These are phyloP conservation scores for Colletotrichum karsti DNA, from an alignment of 2,329 filamentous ascomycete species.

Conservation along the genomic window DNA sequence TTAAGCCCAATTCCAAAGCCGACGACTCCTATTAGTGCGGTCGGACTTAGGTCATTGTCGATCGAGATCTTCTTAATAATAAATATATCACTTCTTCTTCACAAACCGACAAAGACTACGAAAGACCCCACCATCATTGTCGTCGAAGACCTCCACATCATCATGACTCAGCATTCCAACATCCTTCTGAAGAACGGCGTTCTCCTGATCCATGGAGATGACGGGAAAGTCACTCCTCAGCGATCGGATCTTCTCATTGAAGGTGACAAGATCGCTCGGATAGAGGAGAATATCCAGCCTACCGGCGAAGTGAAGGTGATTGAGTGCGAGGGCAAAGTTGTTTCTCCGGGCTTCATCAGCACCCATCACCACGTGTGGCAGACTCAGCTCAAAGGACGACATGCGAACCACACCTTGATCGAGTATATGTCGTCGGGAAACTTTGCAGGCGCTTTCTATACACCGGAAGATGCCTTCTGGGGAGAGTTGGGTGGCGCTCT, in stretches of 20 bases:
- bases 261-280: conserved; percentile 28
- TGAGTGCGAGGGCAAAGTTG: conserved; percentile 47
- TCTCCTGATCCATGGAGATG: conserved; percentile 6
- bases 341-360: conserved; percentile 52
- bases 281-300: conserved; percentile 45
- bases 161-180: background rate
- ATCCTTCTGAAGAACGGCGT: background rate
- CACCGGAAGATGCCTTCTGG: conserved; percentile 53
- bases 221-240: background rate
- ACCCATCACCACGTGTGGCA: conserved; percentile 57
- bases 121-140: no score
- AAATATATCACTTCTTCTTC: no score
- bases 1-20: no score
- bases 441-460: conserved; percentile 33
- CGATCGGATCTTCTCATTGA: background rate
- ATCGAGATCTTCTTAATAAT: no score
- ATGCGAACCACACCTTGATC: conserved; percentile 34
- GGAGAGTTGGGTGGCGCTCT: conserved; percentile 49
- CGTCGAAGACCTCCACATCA: background rate
- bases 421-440: conserved; percentile 36
- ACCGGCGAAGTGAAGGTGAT: conserved; percentile 41
- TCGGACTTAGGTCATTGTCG: no score
- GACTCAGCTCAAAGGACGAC: conserved; percentile 37
- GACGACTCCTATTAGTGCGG: no score
- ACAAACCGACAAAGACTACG: no score